A percentile compares a stretch with the other conserved stretches of the same genome.
Evolutionary conservation across 495 filamentous ascomycete species (phyloP).

Genomic region (Penicillium bialowiezense): DNA sequence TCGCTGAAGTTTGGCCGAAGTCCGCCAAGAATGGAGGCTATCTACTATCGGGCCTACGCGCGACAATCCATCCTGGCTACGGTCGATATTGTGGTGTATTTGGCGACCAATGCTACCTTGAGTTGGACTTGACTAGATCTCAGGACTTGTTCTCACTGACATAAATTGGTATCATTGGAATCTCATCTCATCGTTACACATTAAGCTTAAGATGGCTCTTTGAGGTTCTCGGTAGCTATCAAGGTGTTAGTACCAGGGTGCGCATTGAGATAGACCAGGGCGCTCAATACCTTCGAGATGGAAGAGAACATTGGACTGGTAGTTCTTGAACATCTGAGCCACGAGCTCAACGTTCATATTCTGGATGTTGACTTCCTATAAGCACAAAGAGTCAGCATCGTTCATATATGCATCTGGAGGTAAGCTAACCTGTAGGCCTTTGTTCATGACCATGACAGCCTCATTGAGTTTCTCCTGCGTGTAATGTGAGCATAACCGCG

Average conservation of each 20-base stretch:
- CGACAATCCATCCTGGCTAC: too few species aligned
- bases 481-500: not conserved
- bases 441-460: conserved; percentile 87
- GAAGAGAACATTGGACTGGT: conserved; percentile 95
- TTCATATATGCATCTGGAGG: not conserved
- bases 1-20: conserved; percentile 10
- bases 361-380: conserved; percentile 95
- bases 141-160: too few species aligned
- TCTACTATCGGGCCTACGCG: conserved; percentile 3
- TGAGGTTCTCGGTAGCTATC: conserved; percentile 78
- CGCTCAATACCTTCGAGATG: conserved; percentile 83
- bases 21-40: conserved; percentile 16
- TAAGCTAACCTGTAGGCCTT: conserved; percentile 70
- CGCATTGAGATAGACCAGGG: not conserved
- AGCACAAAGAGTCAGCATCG: conserved; percentile 2
- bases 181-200: conserved; percentile 13
- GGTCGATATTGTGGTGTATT: too few species aligned
- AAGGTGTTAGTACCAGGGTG: not conserved
- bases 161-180: too few species aligned
- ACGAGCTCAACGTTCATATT: conserved; percentile 99
- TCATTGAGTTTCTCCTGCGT: conserved; percentile 95
- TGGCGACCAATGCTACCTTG: too few species aligned
- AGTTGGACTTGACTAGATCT: too few species aligned
- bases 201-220: conserved; percentile 62
- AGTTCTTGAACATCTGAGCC: conserved; percentile 99